A percentile compares a stretch with the other conserved stretches of the same genome.
Conservation (phyloP, 108 stramenopile species). For the Schizochytrium sp. region DNA sequence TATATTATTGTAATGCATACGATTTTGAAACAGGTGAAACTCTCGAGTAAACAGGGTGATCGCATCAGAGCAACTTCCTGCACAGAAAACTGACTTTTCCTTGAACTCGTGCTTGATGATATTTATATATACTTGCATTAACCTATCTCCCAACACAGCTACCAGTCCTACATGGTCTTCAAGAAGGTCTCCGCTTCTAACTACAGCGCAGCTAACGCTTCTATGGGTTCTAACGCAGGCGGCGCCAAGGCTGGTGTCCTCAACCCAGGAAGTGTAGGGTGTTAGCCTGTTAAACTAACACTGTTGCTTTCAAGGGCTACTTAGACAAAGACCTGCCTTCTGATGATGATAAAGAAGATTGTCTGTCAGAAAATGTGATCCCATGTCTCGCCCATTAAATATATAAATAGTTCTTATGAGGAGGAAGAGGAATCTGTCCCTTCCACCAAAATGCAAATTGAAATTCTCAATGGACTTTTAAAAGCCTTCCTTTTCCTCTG, state of each 20-base stretch:
- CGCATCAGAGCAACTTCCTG: neutral
- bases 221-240: neutral
- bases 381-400: neutral
- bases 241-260: neutral
- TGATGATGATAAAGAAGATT: neutral
- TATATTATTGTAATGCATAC: no score
- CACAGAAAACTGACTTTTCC: neutral
- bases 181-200: slow-evolving; percentile 17
- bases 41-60: no score
- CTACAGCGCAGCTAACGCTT: neutral
- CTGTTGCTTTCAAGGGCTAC: neutral
- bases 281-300: neutral
- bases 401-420: neutral
- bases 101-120: neutral
- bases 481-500: no score
- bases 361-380: neutral
- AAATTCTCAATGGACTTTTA: neutral
- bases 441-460: neutral
- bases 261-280: slow-evolving; percentile 53
- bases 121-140: neutral
- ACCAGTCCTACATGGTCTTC: slow-evolving; percentile 55
- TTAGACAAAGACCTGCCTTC: neutral
- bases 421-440: neutral
- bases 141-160: neutral
- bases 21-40: no score